Base-by-base conservation (phyloP, 2,329 filamentous ascomycete species). In the Aspergillus novofumigatus region DNA sequence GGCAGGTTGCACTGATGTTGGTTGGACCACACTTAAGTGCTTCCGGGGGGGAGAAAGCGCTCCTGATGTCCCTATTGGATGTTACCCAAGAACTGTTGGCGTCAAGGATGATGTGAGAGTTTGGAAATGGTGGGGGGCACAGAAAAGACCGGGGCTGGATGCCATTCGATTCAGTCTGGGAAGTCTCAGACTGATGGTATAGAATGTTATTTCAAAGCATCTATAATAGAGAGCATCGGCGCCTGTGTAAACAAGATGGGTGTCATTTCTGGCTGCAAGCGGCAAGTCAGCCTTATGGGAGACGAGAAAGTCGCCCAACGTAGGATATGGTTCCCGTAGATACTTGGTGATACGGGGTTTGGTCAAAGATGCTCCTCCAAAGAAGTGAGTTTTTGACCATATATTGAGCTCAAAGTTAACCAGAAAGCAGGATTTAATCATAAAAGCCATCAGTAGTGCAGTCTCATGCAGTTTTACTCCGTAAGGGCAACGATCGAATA, bases 21-120 rank as follows among this genome's bases (percentile, higher is more conserved):
- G 44, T 17, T 47, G 44, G 44, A 47, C 44, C 44, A 25, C 44
- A 47, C 2, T 14, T 17, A 14, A 14, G 21, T 14, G 4, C 25
- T 47, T 23, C 52, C 52, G 59, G 53, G 44, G 23, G 32, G 32
- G 32, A n/a, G 23, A 38, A 51, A 50, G 35, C 48, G 48, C 49
- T 54, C 53, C 54, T 55, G 32, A 21, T 50, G 52, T 41, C 53
- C 60, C 59, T 49, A 65, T 65, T 65, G 63, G 62, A 42, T 45
- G 51, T 54, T 49, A 53, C 25, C 41, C 55, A 17, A 53, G 55
- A 29, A 52, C 38, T 58, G 54, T 58, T 62, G 61, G 61, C 60
- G 62, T 62, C 61, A 59, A 57, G 54, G 57, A 45, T 52, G 45
- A 29, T 42, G 21, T 49, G 54, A 21, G 32, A 28, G 47, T 51